Base-by-base conservation (phyloP, 176 grass and related monocot genomes). In the Puccinellia tenuiflora region DNA sequence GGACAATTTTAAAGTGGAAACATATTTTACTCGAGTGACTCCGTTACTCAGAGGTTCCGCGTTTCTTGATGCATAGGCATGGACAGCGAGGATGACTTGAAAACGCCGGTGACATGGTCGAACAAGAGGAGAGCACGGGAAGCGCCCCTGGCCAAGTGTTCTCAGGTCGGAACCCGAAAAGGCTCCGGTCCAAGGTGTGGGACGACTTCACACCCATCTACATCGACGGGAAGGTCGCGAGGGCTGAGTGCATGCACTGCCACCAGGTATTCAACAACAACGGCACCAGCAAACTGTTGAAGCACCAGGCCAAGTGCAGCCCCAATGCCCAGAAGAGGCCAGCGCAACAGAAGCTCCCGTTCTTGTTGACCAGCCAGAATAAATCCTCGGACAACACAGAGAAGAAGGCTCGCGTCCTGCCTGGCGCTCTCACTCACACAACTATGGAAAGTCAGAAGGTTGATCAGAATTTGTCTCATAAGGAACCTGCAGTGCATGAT, bases 141-240 rank as follows among this genome's bases (percentile, higher is more conserved):
- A 79, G 75, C 20, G 60, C 39, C 15, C 42, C 57, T 5, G 30
- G 35, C 21, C 81, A 76, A 5, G 14, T 79, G 46, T 34, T 79
- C 55, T 55, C 34, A 4, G 54, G 14, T 0, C 9, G 34, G n/a
- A 84, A 33, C 45, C 65, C 18, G 0, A 79, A 84, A 72, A 63
- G 80, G 66, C 67, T 88, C 9, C 26, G 26, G 10, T 88, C 75
- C 0, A 79, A 84, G 76, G 81, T 83, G 20, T 79, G 86, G 86
- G 67, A 84, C 16, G 86, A 79, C 20, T 79, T 88, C 66, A 79
- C 70, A 55, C 86, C 81, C 45, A 79, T 71, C 45, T 79, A 74
- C 9, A 12, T 84, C 0, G 35, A 83, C 0, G 67, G 56, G 21
- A 84, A 65, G 55, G 3, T 88, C 16, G 35, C 20, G 34, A 31